These are phyloP conservation scores for Trichodelitschia bisporula DNA, from an alignment of 495 filamentous ascomycete genomes.

Conservation along the genomic window DNA sequence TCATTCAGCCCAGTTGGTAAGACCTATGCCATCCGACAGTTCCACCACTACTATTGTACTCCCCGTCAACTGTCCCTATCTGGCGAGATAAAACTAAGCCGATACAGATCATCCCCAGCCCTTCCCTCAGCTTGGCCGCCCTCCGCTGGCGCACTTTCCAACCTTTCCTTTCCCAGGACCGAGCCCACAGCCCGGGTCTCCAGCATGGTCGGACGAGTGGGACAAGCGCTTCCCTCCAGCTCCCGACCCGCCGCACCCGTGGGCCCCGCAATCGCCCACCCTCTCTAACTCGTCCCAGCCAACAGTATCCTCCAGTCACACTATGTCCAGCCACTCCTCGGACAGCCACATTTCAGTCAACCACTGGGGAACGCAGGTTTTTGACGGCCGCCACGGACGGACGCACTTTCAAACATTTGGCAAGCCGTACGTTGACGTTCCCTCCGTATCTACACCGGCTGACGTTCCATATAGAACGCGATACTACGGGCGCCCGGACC, in stretches of 20 bases:
- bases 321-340: slow-evolving; percentile 6
- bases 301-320: slow-evolving; percentile 7
- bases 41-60: too few relatives aligned
- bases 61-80: too few relatives aligned
- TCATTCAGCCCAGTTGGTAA: too few relatives aligned
- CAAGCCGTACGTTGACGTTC: slow-evolving; percentile 17
- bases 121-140: background rate
- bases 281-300: slow-evolving; percentile 3
- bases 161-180: too few relatives aligned
- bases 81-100: too few relatives aligned
- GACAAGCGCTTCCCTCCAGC: too few relatives aligned
- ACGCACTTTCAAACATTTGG: slow-evolving; percentile 18
- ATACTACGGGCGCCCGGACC: slow-evolving; percentile 22
- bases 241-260: background rate
- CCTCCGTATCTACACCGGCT: background rate
- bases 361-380: slow-evolving; percentile 11
- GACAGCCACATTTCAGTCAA: slow-evolving; percentile 9
- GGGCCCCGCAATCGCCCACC: background rate
- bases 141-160: background rate
- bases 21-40: too few relatives aligned
- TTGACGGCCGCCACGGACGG: slow-evolving; percentile 16
- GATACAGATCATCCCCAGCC: slow-evolving; percentile 4
- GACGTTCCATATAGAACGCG: slow-evolving; percentile 16
- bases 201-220: too few relatives aligned
- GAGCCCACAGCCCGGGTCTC: too few relatives aligned